phyloP scores from a whole-genome alignment of 768 basidiomycete species.

The Tulasnella sp. region DNA sequence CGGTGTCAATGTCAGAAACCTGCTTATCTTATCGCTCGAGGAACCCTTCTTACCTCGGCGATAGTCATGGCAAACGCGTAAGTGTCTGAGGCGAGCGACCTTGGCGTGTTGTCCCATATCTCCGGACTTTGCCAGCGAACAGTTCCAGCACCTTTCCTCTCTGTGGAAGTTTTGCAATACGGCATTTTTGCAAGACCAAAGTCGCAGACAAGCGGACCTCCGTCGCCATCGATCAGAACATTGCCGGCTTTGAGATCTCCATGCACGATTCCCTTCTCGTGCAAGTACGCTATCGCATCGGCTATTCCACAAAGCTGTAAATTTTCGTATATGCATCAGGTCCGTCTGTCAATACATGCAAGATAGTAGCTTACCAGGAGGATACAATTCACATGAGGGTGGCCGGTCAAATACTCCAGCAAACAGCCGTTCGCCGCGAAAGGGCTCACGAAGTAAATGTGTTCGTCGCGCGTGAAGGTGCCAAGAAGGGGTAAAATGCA shows the following conservation, averaged over 20 bases:
- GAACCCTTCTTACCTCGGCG: not conserved
- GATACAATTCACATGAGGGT: not conserved
- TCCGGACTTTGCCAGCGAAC: conserved; percentile 2
- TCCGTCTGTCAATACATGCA: not conserved
- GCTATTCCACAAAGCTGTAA: not conserved
- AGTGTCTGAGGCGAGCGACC: not conserved
- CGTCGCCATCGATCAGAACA: not conserved
- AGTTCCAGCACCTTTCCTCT: not conserved
- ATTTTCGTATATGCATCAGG: not conserved
- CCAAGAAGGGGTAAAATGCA: not conserved
- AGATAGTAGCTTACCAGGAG: not conserved
- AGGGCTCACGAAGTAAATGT: not conserved
- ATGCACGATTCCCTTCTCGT: not conserved
- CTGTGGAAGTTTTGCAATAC: not conserved
- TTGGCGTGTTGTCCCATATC: not conserved
- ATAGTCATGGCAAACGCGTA: conserved; percentile 2
- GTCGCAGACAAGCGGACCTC: not conserved
- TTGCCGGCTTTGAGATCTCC: not conserved
- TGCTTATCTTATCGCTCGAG: no score
- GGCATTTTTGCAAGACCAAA: not conserved
- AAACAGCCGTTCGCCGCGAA: not conserved
- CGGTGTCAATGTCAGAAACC: not conserved
- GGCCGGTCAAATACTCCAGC: not conserved
- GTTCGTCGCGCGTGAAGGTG: not conserved
- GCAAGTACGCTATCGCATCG: not conserved